Conservation (phyloP, 2,329 filamentous ascomycete species). For the Bisporella sp. region DNA sequence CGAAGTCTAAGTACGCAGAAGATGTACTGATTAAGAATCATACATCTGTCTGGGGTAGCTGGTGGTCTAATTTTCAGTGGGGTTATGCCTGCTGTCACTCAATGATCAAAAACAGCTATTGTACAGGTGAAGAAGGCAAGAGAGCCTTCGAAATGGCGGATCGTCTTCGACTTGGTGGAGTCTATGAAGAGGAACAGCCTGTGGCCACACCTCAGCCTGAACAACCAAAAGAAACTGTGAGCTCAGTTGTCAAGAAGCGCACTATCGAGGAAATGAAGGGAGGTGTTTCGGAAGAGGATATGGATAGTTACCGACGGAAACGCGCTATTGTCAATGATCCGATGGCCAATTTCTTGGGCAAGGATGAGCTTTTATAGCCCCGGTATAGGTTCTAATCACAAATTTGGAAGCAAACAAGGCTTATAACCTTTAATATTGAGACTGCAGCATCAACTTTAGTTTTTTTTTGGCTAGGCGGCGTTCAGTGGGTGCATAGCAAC, state of each 20-base stretch:
- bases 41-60: conserved; percentile 88
- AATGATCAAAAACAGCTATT: conserved; percentile 92
- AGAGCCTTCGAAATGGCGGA: conserved; percentile 73
- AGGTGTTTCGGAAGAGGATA: conserved; percentile 72
- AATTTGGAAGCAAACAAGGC: too few relatives aligned
- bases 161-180: conserved; percentile 40
- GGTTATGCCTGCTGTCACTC: conserved; percentile 95
- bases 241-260: conserved; percentile 53
- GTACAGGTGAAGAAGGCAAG: conserved; percentile 85
- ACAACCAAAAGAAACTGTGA: conserved; percentile 18
- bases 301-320: conserved; percentile 79
- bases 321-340: conserved; percentile 70
- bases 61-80: conserved; percentile 96
- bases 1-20: conserved; percentile 87
- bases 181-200: conserved; percentile 17
- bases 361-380: conserved; percentile 53
- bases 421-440: too few relatives aligned
- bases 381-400: too few relatives aligned
- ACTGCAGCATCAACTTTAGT: too few relatives aligned
- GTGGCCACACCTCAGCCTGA: conserved; percentile 28
- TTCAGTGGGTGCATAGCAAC: too few relatives aligned
- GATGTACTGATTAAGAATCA: conserved; percentile 89
- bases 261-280: conserved; percentile 72
- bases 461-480: too few relatives aligned
- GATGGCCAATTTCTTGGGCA: conserved; percentile 75